phyloP scores from a whole-genome alignment of 2,329 filamentous ascomycete genomes.

The Lasiodiplodia citricola region DNA sequence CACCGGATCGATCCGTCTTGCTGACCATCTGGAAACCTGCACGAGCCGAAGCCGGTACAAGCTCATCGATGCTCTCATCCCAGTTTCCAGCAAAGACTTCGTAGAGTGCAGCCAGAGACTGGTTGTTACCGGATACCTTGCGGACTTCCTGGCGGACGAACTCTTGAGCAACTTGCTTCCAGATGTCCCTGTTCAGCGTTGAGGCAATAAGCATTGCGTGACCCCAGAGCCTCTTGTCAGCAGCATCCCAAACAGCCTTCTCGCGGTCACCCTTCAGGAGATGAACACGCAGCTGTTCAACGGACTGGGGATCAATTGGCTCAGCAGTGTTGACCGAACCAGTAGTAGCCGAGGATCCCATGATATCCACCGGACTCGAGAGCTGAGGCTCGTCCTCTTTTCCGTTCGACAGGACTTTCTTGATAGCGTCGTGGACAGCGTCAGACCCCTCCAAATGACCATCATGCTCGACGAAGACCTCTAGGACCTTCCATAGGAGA shows the following conservation, averaged over 20 bases:
- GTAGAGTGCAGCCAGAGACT: conserved; percentile 89
- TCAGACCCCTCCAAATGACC: conserved; percentile 76
- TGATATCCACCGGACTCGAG: conserved; percentile 35
- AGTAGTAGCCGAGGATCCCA: conserved; percentile 37
- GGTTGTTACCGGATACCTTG: conserved; percentile 75
- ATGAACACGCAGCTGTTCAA: conserved; percentile 74
- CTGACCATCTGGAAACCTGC: conserved; percentile 91
- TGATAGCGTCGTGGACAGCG: conserved; percentile 74
- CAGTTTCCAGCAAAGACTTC: conserved; percentile 92
- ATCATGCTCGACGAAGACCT: conserved; percentile 83
- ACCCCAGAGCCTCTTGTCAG: conserved; percentile 92
- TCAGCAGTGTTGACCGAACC: conserved; percentile 58
- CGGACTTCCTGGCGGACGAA: conserved; percentile 96
- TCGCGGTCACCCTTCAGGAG: conserved; percentile 84
- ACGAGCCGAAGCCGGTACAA: conserved; percentile 89
- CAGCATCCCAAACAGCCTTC: conserved; percentile 90
- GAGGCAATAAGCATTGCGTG: conserved; percentile 92
- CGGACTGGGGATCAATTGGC: conserved; percentile 68
- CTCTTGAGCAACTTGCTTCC: conserved; percentile 92
- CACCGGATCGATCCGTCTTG: conserved; percentile 65
- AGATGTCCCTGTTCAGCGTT: conserved; percentile 74
- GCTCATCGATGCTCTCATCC: conserved; percentile 93
- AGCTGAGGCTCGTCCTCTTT: conserved; percentile 24
- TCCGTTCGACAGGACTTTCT: conserved; percentile 63
- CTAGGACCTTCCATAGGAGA: conserved; percentile 85